A percentile compares a stretch with the other conserved stretches of the same genome.
Evolutionary conservation across 345 rosid genomes (phyloP).

Genomic region (Citropsis articulata): DNA sequence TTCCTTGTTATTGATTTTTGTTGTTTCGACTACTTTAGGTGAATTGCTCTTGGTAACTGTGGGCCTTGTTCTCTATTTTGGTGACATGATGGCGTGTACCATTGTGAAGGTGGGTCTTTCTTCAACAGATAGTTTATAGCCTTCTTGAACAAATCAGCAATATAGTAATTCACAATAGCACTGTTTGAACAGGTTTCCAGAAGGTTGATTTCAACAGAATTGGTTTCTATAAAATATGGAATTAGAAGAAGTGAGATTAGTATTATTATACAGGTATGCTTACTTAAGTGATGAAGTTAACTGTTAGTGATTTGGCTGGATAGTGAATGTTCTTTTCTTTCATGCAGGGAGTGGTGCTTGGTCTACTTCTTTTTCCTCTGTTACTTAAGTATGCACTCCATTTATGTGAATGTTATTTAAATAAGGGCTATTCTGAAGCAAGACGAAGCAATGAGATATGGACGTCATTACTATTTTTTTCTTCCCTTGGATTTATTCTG

Average conservation of each 20-base stretch:
- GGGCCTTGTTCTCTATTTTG: constrained; percentile 87
- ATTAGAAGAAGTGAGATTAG: constrained; percentile 75
- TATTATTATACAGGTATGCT: constrained; percentile 67
- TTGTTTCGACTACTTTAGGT: constrained; percentile 39
- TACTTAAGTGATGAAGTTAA: constrained; percentile 6
- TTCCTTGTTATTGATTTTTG: neutral
- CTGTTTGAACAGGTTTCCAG: constrained; percentile 48
- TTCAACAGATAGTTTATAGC: constrained; percentile 6
- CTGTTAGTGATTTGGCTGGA: constrained; percentile 12
- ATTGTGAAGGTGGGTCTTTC: constrained; percentile 57
- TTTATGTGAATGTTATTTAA: constrained; percentile 25
- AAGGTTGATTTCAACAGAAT: constrained; percentile 37
- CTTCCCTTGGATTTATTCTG: constrained; percentile 49
- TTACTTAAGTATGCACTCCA: constrained; percentile 49
- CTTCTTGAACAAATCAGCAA: constrained; percentile 12
- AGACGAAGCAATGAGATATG: constrained; percentile 36
- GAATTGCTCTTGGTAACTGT: constrained; percentile 79
- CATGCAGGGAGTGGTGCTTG: constrained; percentile 72
- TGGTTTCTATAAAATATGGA: constrained; percentile 49
- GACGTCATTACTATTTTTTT: constrained; percentile 54
- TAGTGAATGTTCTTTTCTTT: constrained; percentile 16
- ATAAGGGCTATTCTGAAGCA: constrained; percentile 21
- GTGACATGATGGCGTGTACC: constrained; percentile 80
- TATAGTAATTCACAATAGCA: constrained; percentile 11
- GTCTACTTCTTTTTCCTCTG: constrained; percentile 71